These are phyloP conservation scores for Serendipita vermifera DNA, from an alignment of 768 basidiomycete genomes.

Conservation along the genomic window DNA sequence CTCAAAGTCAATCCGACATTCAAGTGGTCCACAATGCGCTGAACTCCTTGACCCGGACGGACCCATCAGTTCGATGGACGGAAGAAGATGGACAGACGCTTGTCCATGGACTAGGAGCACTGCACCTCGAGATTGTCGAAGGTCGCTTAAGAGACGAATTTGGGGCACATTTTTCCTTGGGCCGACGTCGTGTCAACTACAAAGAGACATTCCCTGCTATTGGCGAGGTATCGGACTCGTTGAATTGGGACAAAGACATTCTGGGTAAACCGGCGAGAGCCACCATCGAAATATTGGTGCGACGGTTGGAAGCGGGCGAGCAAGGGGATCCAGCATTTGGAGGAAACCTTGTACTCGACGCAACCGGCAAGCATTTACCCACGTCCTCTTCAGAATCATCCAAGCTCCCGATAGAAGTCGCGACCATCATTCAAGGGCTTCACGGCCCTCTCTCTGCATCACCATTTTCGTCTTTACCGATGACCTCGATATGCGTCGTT, in stretches of 20 bases:
- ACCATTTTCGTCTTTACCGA: slow-evolving; percentile 58
- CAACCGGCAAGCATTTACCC: slow-evolving; percentile 37
- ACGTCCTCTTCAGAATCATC: slow-evolving; percentile 31
- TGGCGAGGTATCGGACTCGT: slow-evolving; percentile 22
- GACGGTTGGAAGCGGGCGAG: slow-evolving; percentile 42
- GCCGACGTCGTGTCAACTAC: slow-evolving; percentile 65
- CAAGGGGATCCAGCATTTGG: slow-evolving; percentile 58
- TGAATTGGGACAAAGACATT: slow-evolving; percentile 50
- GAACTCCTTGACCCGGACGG: slow-evolving; percentile 60
- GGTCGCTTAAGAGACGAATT: slow-evolving; percentile 70
- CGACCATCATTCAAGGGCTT: slow-evolving; percentile 54
- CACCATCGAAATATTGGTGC: slow-evolving; percentile 41
- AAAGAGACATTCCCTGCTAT: slow-evolving; percentile 42
- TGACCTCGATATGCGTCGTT: slow-evolving; percentile 50
- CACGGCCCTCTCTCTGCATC: slow-evolving; percentile 62
- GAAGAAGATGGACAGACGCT: slow-evolving; percentile 69
- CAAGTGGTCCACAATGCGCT: slow-evolving; percentile 67
- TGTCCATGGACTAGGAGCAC: slow-evolving; percentile 68
- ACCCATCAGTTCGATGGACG: slow-evolving; percentile 67
- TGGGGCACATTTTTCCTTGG: slow-evolving; percentile 64
- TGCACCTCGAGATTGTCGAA: slow-evolving; percentile 83
- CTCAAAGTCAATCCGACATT: slow-evolving; percentile 65
- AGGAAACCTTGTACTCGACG: slow-evolving; percentile 58
- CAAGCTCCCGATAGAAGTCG: slow-evolving; percentile 29
- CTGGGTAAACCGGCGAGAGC: slow-evolving; percentile 43